These are phyloP conservation scores for Fusarium ramigenum DNA, from an alignment of 2,329 filamentous ascomycete species.

Conservation along the genomic window DNA sequence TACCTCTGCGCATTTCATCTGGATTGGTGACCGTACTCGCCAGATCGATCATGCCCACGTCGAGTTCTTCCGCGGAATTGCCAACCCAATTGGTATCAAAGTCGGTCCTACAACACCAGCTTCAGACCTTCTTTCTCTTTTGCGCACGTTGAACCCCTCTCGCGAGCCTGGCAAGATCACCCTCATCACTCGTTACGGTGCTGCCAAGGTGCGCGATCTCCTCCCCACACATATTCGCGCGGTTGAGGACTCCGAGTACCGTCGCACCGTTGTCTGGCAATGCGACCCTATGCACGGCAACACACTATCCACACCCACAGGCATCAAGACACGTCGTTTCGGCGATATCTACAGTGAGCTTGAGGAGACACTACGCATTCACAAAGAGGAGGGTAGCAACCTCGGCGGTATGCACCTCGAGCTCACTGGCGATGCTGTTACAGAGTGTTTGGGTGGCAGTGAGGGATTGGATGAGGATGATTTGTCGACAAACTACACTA, in stretches of 20 bases:
- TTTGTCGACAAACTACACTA: slow-evolving; percentile 89
- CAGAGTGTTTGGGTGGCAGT: slow-evolving; percentile 92
- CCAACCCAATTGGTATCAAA: slow-evolving; percentile 96
- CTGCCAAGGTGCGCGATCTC: slow-evolving; percentile 76
- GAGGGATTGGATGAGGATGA: slow-evolving; percentile 89
- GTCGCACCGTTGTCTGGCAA: slow-evolving; percentile 84
- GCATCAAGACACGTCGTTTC: slow-evolving; percentile 94
- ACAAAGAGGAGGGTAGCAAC: slow-evolving; percentile 84
- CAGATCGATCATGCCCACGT: slow-evolving; percentile 94
- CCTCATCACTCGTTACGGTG: slow-evolving; percentile 94
- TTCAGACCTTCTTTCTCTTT: slow-evolving; percentile 78
- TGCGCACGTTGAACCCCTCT: slow-evolving; percentile 85
- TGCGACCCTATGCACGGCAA: slow-evolving; percentile 99
- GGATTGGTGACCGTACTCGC: slow-evolving; percentile 96
- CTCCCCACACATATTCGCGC: slow-evolving; percentile 88
- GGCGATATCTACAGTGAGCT: slow-evolving; percentile 89
- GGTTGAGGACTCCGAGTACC: slow-evolving; percentile 80
- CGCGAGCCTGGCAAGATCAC: slow-evolving; percentile 92
- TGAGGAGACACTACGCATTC: slow-evolving; percentile 82
- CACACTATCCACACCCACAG: slow-evolving; percentile 72
- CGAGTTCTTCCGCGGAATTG: slow-evolving; percentile 95
- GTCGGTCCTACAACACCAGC: slow-evolving; percentile 86
- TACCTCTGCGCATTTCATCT: slow-evolving; percentile 95
- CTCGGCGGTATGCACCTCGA: slow-evolving; percentile 95
- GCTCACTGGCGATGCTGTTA: slow-evolving; percentile 94